Percentiles rank a stretch among this genome's conserved stretches.
These are phyloP conservation scores for Umbelopsis sp. DNA, from an alignment of 192 early-diverging fungal species.

Conservation along the genomic window DNA sequence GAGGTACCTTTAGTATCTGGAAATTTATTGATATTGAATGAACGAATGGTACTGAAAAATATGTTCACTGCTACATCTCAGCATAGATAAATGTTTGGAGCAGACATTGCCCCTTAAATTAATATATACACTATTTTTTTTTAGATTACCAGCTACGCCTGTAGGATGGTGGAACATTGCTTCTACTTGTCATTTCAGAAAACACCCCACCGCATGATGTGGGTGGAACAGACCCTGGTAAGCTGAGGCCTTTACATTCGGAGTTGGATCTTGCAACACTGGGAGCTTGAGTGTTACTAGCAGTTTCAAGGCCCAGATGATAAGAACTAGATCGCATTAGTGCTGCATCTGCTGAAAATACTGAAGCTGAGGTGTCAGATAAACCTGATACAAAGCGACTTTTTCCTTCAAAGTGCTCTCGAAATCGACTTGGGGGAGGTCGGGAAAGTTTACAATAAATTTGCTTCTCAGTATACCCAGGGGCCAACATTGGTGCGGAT, in stretches of 20 bases:
- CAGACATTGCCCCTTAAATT: no score
- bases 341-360: conserved; percentile 3
- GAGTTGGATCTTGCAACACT: neutral
- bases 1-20: no score
- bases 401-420: conserved; percentile 12
- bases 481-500: neutral
- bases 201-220: neutral
- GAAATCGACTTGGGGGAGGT: conserved; percentile 3
- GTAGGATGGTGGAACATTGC: neutral
- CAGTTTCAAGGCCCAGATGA: conserved; percentile 5
- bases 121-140: neutral
- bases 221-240: neutral
- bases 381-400: neutral
- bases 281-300: neutral
- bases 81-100: no score
- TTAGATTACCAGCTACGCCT: conserved; percentile 2
- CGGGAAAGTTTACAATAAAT: neutral
- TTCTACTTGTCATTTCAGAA: neutral
- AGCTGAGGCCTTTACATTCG: neutral
- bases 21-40: no score
- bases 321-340: neutral
- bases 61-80: no score
- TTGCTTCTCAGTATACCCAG: neutral
- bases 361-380: conserved; percentile 1
- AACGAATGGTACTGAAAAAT: no score